A percentile compares a stretch with the other conserved stretches of the same genome.
phyloP scores from a whole-genome alignment of 331 rosid species.

The Arachis monticola region DNA sequence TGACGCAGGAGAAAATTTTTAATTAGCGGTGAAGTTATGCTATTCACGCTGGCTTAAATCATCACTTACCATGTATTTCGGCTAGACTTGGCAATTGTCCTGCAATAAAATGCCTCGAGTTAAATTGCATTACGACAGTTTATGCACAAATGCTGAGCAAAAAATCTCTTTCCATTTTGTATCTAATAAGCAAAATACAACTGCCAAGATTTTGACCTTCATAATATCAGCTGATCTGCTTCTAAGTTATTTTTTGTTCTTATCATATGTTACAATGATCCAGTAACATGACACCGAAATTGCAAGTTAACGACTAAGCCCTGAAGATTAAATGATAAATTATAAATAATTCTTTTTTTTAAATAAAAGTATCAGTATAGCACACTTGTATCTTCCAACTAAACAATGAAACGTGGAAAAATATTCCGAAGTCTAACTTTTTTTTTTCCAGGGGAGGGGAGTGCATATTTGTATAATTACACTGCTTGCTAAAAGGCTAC shows the following conservation, averaged over 20 bases:
- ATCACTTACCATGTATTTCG: no score
- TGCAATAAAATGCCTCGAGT: background rate
- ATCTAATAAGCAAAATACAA: background rate
- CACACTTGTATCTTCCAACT: background rate
- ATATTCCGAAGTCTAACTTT: background rate
- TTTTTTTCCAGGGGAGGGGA: background rate
- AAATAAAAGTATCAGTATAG: background rate
- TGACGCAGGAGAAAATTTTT: background rate
- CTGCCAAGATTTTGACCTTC: background rate
- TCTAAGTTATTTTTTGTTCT: background rate
- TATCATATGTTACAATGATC: background rate
- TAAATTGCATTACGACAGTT: background rate
- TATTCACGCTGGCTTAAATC: no score
- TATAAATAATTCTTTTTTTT: background rate
- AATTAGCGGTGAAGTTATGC: background rate
- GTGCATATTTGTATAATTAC: conserved; percentile 8
- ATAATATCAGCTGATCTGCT: background rate
- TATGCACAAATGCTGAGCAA: background rate
- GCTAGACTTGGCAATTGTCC: no score
- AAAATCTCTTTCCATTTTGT: no score
- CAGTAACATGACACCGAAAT: background rate
- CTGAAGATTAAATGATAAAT: background rate
- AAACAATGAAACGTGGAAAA: background rate
- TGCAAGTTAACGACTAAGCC: background rate
- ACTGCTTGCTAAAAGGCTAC: conserved; percentile 16